Conservation (phyloP, 139 green algal species). For the Limnomonas spitsbergensis region DNA sequence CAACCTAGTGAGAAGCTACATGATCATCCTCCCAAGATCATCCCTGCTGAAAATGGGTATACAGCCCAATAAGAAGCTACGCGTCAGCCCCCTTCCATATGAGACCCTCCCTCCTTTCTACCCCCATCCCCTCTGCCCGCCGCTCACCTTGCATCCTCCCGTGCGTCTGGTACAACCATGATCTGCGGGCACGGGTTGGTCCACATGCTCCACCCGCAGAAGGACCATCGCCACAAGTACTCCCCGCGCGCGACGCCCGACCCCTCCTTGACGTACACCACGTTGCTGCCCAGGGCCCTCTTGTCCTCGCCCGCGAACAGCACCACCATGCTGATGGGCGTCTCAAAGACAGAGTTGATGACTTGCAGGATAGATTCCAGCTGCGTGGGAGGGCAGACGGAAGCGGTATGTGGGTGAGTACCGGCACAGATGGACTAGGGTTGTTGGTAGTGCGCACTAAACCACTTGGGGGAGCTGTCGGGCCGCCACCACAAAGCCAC, state of each 20-base stretch:
- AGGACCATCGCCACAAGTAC: constrained; percentile 35
- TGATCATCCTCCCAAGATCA: too few species aligned
- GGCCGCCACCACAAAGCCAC: too few species aligned
- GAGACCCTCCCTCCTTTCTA: too few species aligned
- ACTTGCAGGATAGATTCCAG: constrained; percentile 6
- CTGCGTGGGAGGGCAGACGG: not conserved
- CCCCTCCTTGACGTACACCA: not conserved
- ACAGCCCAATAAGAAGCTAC: too few species aligned
- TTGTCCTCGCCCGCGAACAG: not conserved
- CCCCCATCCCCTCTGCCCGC: too few species aligned
- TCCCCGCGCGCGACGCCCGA: constrained; percentile 17
- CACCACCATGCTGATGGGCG: not conserved
- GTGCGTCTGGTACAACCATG: constrained; percentile 66
- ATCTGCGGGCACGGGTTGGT: constrained; percentile 37
- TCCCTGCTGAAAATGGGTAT: too few species aligned
- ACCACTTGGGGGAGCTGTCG: too few species aligned
- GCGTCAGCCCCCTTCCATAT: too few species aligned
- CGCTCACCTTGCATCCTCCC: constrained; percentile 43
- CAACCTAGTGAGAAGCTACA: too few species aligned
- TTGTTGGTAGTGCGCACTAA: not conserved
- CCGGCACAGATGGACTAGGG: too few species aligned
- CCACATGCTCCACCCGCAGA: constrained; percentile 72
- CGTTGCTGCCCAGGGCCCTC: not conserved
- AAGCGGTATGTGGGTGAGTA: not conserved
- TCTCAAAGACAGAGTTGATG: not conserved